Evolutionary conservation across 2,329 filamentous ascomycete species (phyloP), one percentile per base, ranked within the genome.

Genomic region (Paramyrothecium sp.): DNA sequence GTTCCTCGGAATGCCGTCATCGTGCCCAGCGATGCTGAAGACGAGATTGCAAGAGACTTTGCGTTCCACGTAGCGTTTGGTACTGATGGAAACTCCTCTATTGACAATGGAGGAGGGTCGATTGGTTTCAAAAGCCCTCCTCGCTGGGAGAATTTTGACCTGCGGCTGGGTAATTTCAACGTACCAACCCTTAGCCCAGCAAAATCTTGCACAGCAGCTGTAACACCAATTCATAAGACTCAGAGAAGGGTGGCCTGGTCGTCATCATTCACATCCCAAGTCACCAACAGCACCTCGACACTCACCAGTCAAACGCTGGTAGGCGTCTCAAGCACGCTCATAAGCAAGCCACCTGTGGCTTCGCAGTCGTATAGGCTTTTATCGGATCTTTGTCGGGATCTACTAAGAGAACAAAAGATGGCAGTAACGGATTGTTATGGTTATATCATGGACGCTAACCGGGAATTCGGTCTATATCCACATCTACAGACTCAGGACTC

Each of bases 1-100:
- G 54, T 53, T 8, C 49, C 26, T 3, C 34, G 53, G 44, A 58
- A 53, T 4, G 49, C 30, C 20, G 17, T 55, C 16, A 20, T 58
- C 8, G 22, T 58, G 7, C 56, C 56, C 11, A 41, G 49, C 22
- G 49, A 58, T 34, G 12, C 8, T 0, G 56, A 58, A 23, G 53
- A 58, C 2, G 38, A 55, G 7, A 44, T 54, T 20, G 54, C 38
- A 7, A 56, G 22, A 23, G 16, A 53, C 5, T 22, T 56, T 19
- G 46, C 30, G 10, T 56, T 56, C 22, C 49, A 48, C 17, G 54
- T 53, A 3, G 23, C 52, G 7, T 21, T 56, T n/a, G 49, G 50
- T 16, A 34, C 34, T 11, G 13, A 48, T 16, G 12, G 33, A 20
- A 22, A 16, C 26, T 3, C 34, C 8, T 48, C 49, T 26, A 21